Evolutionary conservation across 305 asterid species (phyloP).

Genomic region (Plantago rigida): DNA sequence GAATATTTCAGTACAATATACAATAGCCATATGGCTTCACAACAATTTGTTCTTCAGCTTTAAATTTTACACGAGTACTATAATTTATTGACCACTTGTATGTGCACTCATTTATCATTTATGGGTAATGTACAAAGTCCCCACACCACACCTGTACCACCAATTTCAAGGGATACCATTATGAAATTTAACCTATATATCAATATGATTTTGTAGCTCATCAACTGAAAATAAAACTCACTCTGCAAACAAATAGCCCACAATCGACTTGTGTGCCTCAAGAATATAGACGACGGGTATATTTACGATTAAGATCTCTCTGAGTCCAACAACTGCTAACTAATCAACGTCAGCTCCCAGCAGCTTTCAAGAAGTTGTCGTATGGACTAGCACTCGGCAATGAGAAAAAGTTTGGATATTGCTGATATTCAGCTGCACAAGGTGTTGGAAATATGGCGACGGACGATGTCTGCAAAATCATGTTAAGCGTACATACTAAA

Average conservation of each 20-base stretch:
- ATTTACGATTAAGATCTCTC: conserved; percentile 17
- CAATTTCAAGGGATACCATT: background rate
- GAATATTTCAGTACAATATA: background rate
- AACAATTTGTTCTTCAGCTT: background rate
- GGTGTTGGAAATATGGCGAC: conserved; percentile 25
- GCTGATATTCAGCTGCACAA: conserved; percentile 37
- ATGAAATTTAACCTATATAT: conserved; percentile 12
- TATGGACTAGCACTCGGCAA: conserved; percentile 66
- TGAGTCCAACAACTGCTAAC: background rate
- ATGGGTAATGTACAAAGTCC: conserved; percentile 19
- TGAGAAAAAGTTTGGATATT: conserved; percentile 31
- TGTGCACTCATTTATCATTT: background rate
- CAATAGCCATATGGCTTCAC: background rate
- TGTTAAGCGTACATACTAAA: background rate
- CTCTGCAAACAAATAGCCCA: conserved; percentile 17
- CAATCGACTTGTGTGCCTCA: conserved; percentile 20
- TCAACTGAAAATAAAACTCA: conserved; percentile 10
- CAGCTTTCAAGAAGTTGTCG: conserved; percentile 78
- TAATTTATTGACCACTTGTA: conserved; percentile 12
- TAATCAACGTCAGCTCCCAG: conserved; percentile 39
- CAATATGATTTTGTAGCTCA: conserved; percentile 11
- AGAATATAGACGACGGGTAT: conserved; percentile 18
- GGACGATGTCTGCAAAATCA: conserved; percentile 29
- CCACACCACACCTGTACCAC: conserved; percentile 22
- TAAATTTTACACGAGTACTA: conserved; percentile 16